phyloP scores from a whole-genome alignment of 1,284 basidiomycete species.

The Spongiforma sp. region DNA sequence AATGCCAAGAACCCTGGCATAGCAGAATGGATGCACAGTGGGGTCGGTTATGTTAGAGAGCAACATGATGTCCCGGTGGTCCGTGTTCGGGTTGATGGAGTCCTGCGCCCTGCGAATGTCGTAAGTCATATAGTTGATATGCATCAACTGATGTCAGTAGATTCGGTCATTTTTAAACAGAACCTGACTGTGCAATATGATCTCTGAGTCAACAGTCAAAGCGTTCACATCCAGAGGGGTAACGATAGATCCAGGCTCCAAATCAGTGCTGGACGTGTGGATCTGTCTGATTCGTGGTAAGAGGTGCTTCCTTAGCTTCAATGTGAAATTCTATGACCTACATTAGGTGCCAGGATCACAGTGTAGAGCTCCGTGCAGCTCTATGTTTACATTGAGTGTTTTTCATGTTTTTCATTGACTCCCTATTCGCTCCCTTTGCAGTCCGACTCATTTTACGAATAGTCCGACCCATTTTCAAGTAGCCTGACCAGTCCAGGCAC shows the following conservation, averaged over 20 bases:
- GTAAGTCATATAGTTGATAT: neutral
- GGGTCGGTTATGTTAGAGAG: neutral
- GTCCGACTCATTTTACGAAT: too few species aligned
- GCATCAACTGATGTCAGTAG: neutral
- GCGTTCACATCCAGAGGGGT: neutral
- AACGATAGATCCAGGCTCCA: neutral
- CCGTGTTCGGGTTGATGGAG: neutral
- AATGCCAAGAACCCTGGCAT: neutral
- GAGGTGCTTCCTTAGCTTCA: too few species aligned
- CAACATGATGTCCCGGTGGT: neutral
- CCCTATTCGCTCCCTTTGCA: too few species aligned
- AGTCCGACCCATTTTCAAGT: too few species aligned
- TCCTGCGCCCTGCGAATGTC: neutral
- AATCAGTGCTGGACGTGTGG: too few species aligned
- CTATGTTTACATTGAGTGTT: too few species aligned
- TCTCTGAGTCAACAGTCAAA: neutral
- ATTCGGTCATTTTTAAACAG: neutral
- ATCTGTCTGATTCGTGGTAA: too few species aligned
- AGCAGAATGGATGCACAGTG: neutral
- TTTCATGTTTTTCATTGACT: too few species aligned
- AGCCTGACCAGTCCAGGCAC: too few species aligned
- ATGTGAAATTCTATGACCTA: too few species aligned
- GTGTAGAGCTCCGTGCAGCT: too few species aligned
- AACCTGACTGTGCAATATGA: neutral
- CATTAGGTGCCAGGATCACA: too few species aligned